Conservation (phyloP, 2,329 filamentous ascomycete species). For the Colletotrichum abscissum region DNA sequence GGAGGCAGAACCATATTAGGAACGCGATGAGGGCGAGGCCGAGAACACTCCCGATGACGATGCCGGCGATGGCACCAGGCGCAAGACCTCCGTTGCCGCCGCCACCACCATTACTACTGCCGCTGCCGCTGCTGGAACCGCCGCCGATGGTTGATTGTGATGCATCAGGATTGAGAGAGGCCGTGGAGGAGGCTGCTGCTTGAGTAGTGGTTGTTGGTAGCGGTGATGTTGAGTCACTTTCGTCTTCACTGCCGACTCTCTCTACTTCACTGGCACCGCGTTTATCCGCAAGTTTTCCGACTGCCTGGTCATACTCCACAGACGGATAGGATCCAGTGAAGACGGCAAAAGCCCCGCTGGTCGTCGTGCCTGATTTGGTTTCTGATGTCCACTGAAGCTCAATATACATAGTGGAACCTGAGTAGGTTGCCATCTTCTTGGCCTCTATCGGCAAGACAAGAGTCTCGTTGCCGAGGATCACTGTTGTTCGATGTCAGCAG, state of each 20-base stretch:
- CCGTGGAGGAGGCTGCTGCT: background rate
- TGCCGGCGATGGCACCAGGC: constrained; percentile 58
- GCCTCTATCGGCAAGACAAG: background rate
- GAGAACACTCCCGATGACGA: constrained; percentile 54
- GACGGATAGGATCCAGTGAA: background rate
- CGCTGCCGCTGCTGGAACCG: background rate
- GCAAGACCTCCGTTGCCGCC: constrained; percentile 43
- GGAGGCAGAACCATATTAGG: constrained; percentile 56
- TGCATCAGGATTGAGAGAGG: background rate
- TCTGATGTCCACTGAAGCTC: background rate
- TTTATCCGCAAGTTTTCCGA: background rate
- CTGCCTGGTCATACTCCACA: background rate
- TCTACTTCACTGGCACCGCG: background rate
- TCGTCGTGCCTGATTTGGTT: background rate
- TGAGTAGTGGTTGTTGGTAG: background rate
- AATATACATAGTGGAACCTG: background rate
- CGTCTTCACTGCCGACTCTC: background rate
- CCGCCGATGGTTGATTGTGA: background rate
- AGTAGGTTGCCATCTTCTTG: background rate
- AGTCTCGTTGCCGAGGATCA: background rate
- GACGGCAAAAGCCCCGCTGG: constrained; percentile 19
- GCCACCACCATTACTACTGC: background rate
- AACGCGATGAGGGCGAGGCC: constrained; percentile 52
- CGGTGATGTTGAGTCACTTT: background rate
- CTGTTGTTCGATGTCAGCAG: background rate